These are phyloP conservation scores for Salix suchowensis DNA, from an alignment of 345 rosid species.

Conservation along the genomic window DNA sequence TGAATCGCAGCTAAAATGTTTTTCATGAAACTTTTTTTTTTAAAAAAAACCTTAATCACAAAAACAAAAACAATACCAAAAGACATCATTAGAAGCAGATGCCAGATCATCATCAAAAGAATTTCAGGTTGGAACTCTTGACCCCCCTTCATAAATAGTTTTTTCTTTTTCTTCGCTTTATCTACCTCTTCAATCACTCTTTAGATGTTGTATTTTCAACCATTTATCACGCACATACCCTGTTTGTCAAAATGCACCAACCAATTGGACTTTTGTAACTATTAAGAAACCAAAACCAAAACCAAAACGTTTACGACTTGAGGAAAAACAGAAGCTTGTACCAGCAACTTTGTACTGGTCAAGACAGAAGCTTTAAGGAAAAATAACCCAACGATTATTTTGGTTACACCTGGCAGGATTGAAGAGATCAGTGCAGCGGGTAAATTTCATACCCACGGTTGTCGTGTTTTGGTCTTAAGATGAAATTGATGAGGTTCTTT, in stretches of 20 bases:
- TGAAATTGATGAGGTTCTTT: constrained; percentile 88
- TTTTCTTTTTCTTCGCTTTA: neutral
- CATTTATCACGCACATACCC: neutral
- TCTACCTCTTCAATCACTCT: neutral
- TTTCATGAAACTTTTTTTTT: no score
- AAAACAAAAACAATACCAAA: no score
- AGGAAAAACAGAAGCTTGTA: no score
- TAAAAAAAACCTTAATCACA: no score
- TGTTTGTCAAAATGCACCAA: constrained; percentile 13
- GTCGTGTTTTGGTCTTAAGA: constrained; percentile 80
- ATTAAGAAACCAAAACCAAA: neutral
- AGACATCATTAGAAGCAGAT: no score
- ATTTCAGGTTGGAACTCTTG: no score
- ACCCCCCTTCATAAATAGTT: no score
- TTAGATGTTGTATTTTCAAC: neutral
- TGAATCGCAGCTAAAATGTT: rapidly evolving
- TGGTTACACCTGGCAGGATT: constrained; percentile 91
- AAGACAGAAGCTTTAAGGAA: constrained; percentile 93
- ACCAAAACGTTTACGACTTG: neutral
- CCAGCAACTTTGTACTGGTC: constrained; percentile 77
- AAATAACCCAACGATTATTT: constrained; percentile 82
- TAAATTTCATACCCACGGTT: constrained; percentile 79
- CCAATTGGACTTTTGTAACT: neutral
- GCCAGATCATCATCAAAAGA: no score
- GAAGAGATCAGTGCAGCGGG: constrained; percentile 95